Conservation (phyloP, 148 eudicot genomes). For the Chenopodium album region DNA sequence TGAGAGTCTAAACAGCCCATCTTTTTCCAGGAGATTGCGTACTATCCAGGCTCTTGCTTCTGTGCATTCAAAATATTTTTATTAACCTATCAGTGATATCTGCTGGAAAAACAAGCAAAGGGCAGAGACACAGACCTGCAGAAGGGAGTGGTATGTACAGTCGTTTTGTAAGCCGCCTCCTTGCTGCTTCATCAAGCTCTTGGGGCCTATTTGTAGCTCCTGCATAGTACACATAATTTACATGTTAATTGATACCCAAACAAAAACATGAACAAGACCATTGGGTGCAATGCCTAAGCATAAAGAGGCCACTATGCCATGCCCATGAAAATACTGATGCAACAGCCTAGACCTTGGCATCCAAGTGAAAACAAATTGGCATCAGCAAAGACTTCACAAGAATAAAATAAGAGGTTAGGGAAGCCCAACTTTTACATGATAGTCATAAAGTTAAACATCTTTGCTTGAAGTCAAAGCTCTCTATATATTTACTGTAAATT, state of each 20-base stretch:
- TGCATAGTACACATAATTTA: slow-evolving; percentile 27
- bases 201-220: slow-evolving; percentile 99
- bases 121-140: slow-evolving; percentile 49
- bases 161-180: slow-evolving; percentile 95
- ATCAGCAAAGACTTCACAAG: background rate
- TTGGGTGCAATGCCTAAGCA: background rate
- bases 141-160: slow-evolving; percentile 95
- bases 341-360: background rate
- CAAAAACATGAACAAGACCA: background rate
- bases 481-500: background rate
- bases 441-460: background rate
- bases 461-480: background rate
- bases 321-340: background rate
- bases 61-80: slow-evolving; percentile 31
- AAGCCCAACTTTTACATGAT: background rate
- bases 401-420: background rate
- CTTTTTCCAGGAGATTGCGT: slow-evolving; percentile 77
- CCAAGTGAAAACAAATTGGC: background rate
- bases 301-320: background rate
- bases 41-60: slow-evolving; percentile 97
- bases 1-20: slow-evolving; percentile 79
- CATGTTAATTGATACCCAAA: background rate
- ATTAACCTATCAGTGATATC: background rate
- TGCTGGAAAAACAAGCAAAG: slow-evolving; percentile 13
- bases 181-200: slow-evolving; percentile 99